Percentiles rank a stretch among this genome's conserved stretches.
These are phyloP conservation scores for Boletus pseudo-olivaceus DNA, from an alignment of 768 basidiomycete species.

Conservation along the genomic window DNA sequence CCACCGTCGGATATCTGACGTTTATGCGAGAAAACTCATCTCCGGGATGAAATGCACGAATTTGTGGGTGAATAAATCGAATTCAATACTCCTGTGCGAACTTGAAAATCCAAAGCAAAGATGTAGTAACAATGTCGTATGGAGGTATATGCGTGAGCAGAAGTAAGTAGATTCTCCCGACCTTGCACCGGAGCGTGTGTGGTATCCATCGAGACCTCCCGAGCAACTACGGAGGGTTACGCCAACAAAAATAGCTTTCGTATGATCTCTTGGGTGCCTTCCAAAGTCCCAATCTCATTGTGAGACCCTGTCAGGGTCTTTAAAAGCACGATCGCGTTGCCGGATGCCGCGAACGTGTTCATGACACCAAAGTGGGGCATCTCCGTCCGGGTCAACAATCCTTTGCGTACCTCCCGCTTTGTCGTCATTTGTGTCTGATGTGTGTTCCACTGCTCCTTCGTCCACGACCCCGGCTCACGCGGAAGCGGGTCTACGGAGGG, in stretches of 20 bases:
- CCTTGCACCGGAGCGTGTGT: neutral
- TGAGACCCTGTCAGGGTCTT: conserved; percentile 59
- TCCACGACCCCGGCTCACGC: conserved; percentile 26
- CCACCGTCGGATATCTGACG: too few species aligned
- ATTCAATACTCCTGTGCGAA: neutral
- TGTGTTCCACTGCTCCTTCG: conserved; percentile 42
- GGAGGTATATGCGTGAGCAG: neutral
- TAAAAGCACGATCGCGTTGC: conserved; percentile 51
- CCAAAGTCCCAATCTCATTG: conserved; percentile 52
- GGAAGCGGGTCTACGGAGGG: conserved; percentile 44
- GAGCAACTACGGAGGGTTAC: neutral
- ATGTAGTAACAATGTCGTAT: neutral
- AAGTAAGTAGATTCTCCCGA: neutral
- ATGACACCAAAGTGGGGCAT: conserved; percentile 50
- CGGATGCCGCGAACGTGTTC: conserved; percentile 47
- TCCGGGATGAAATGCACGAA: neutral
- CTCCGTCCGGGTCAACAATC: conserved; percentile 42
- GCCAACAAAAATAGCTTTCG: conserved; percentile 26
- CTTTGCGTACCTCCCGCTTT: conserved; percentile 41
- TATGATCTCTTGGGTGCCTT: conserved; percentile 68
- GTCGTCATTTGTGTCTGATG: conserved; percentile 38
- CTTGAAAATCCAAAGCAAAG: neutral
- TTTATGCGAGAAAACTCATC: too few species aligned
- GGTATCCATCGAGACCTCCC: neutral
- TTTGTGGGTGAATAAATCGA: neutral